phyloP scores from a whole-genome alignment of 352 stramenopile genomes.

The Paralagenidium karlingii region DNA sequence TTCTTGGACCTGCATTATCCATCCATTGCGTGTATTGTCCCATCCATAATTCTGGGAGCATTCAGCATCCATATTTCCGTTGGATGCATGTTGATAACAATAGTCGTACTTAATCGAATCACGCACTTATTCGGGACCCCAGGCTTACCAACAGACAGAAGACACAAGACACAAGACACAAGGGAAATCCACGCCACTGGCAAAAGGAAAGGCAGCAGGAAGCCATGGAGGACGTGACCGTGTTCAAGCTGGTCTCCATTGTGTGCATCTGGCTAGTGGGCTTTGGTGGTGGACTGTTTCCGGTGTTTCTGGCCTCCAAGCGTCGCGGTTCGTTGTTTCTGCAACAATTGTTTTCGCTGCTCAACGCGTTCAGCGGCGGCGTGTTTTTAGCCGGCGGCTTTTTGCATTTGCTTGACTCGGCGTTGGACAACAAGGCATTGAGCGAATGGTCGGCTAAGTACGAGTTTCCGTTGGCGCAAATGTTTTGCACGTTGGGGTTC shows the following conservation, averaged over 20 bases:
- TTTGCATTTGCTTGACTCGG: constrained; percentile 57
- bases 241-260: constrained; percentile 75
- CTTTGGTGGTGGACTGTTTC: constrained; percentile 35
- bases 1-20: no score
- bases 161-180: no score
- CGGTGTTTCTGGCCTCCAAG: constrained; percentile 23
- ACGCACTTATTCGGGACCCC: no score
- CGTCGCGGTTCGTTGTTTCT: constrained; percentile 19
- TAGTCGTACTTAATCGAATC: no score
- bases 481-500: constrained; percentile 67
- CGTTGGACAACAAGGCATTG: constrained; percentile 56
- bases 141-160: no score
- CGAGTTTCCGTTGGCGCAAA: constrained; percentile 65
- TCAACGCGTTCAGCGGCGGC: constrained; percentile 60
- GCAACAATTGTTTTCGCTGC: constrained; percentile 17
- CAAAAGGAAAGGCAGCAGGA: no score
- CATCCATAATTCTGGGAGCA: no score
- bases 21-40: no score
- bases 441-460: constrained; percentile 50
- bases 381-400: constrained; percentile 72
- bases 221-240: constrained; percentile 35
- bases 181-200: no score
- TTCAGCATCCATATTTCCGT: no score
- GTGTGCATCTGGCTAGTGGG: constrained; percentile 59
- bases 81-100: no score